Percentiles rank a stretch among this genome's conserved stretches.
phyloP scores from a whole-genome alignment of 23 red algal species.

The Gracilaria caudata region DNA sequence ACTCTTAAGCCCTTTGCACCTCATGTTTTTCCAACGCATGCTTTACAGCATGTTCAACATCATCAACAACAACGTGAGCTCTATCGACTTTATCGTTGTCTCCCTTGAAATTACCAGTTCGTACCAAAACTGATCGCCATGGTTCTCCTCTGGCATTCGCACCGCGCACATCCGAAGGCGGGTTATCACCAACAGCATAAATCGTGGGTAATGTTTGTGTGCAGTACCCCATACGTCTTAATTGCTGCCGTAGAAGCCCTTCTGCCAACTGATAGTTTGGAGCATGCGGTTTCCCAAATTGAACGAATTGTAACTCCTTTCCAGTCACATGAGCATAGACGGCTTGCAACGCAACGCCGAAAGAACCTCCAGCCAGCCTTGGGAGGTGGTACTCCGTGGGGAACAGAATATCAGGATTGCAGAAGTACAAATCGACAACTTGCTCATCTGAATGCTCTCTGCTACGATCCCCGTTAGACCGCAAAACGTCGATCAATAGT shows the following conservation, averaged over 20 bases:
- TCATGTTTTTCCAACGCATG: constrained; percentile 24
- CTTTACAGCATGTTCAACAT: constrained; percentile 62
- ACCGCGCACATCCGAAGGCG: constrained; percentile 77
- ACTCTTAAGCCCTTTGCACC: background rate
- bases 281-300: constrained; percentile 73
- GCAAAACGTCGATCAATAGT: constrained; percentile 64
- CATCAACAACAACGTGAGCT: constrained; percentile 70
- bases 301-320: constrained; percentile 35
- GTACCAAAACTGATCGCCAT: constrained; percentile 70
- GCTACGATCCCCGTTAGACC: constrained; percentile 28
- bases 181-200: constrained; percentile 80
- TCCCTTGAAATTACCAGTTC: constrained; percentile 73
- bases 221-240: constrained; percentile 43
- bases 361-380: constrained; percentile 68
- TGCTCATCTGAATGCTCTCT: constrained; percentile 8
- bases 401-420: constrained; percentile 81
- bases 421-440: constrained; percentile 59
- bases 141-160: constrained; percentile 64
- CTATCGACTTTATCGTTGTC: constrained; percentile 70
- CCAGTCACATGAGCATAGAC: constrained; percentile 47
- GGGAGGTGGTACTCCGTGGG: constrained; percentile 68
- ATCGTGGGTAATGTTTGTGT: constrained; percentile 6
- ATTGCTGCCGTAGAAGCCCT: constrained; percentile 34
- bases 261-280: constrained; percentile 66
- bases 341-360: constrained; percentile 55